Evolutionary conservation across 768 basidiomycete species (phyloP).

Genomic region (Cubamyces lactineus): DNA sequence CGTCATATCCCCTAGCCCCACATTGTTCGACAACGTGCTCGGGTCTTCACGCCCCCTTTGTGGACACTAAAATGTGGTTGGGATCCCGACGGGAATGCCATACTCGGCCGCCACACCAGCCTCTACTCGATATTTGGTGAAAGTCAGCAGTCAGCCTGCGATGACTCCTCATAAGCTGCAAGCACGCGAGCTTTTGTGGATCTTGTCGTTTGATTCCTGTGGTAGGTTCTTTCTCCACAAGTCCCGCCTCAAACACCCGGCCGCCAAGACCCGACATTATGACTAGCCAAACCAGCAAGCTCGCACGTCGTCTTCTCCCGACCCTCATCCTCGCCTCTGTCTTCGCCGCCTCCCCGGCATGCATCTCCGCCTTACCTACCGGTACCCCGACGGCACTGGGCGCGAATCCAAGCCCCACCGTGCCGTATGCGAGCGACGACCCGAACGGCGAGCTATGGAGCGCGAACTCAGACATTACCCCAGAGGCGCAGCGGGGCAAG

Average conservation of each 20-base stretch:
- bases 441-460: constrained; percentile 27
- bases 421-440: constrained; percentile 29
- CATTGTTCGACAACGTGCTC: too few species aligned
- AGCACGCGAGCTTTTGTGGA: too few species aligned
- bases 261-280: background rate
- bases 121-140: too few species aligned
- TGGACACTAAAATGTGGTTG: too few species aligned
- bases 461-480: constrained; percentile 26
- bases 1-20: too few species aligned
- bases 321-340: constrained; percentile 6
- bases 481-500: constrained; percentile 40
- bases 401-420: constrained; percentile 31
- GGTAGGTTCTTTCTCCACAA: too few species aligned
- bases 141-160: too few species aligned
- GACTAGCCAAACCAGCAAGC: background rate
- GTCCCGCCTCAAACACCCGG: too few species aligned
- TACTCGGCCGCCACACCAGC: too few species aligned
- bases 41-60: too few species aligned
- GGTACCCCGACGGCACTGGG: constrained; percentile 32
- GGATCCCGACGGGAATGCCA: too few species aligned
- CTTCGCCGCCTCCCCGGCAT: background rate
- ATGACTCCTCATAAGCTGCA: too few species aligned
- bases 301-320: constrained; percentile 5
- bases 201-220: background rate
- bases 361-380: background rate